A percentile compares a stretch with the other conserved stretches of the same genome.
These are phyloP conservation scores for Beauveria australis DNA, from an alignment of 2,329 filamentous ascomycete species.

Conservation along the genomic window DNA sequence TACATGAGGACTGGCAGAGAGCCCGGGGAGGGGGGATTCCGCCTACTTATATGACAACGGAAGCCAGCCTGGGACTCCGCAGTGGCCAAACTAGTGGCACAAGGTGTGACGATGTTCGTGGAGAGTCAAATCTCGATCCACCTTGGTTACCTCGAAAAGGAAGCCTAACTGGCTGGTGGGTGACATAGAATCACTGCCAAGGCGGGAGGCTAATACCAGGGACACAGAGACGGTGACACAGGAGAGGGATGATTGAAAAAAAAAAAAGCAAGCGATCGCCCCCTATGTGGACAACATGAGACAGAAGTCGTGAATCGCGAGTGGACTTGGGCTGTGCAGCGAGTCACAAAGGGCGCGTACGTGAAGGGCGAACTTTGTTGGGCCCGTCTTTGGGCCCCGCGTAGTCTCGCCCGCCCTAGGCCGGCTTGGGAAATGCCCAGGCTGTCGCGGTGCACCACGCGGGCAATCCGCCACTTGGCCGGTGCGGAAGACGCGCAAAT, in stretches of 20 bases:
- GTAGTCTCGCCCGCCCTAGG: not conserved
- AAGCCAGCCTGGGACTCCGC: not conserved
- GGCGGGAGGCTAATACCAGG: not conserved
- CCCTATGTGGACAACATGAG: not conserved
- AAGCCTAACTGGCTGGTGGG: not conserved
- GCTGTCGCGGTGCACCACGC: slow-evolving; percentile 3
- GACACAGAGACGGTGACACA: not conserved
- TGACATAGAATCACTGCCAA: not conserved
- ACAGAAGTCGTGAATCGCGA: not conserved
- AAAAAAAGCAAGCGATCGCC: not conserved
- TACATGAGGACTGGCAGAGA: not conserved
- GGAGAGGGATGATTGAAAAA: not conserved
- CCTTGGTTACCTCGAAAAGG: not conserved
- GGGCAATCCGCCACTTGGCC: not conserved
- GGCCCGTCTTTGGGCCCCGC: not conserved
- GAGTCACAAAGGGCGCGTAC: not conserved
- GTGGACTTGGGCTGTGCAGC: not conserved
- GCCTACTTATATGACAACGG: not conserved
- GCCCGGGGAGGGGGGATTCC: not conserved
- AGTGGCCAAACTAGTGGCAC: not conserved
- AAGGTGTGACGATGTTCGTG: not conserved
- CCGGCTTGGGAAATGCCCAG: not conserved
- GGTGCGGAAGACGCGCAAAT: slow-evolving; percentile 1
- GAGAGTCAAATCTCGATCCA: not conserved
- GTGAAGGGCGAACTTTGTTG: slow-evolving; percentile 4